phyloP scores from a whole-genome alignment of 495 filamentous ascomycete genomes.

The Penicillium malachiteum region DNA sequence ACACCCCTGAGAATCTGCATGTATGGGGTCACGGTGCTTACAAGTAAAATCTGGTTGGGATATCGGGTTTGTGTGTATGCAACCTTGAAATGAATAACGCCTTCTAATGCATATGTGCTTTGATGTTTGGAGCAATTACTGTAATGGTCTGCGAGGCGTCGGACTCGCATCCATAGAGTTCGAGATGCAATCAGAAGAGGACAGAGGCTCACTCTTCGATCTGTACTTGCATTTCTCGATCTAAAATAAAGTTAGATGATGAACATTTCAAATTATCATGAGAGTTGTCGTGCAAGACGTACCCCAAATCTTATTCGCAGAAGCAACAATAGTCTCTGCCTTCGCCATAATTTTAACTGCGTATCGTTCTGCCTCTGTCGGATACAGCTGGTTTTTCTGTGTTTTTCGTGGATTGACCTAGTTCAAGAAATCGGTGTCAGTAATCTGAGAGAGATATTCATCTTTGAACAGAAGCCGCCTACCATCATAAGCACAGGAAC shows the following conservation, averaged over 20 bases:
- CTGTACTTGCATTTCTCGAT: constrained; percentile 44
- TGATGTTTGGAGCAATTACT: too few relatives aligned
- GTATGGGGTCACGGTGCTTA: too few relatives aligned
- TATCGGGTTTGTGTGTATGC: too few relatives aligned
- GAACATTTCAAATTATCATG: neutral
- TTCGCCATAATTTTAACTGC: constrained; percentile 62
- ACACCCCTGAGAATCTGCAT: too few relatives aligned
- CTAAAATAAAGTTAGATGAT: constrained; percentile 18
- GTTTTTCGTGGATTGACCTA: constrained; percentile 53
- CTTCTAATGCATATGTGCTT: too few relatives aligned
- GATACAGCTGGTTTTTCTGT: constrained; percentile 56
- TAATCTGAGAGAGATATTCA: neutral
- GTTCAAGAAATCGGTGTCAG: neutral
- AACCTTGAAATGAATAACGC: too few relatives aligned
- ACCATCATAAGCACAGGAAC: constrained; percentile 70
- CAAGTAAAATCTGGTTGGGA: too few relatives aligned
- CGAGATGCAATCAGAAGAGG: neutral
- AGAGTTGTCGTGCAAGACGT: constrained; percentile 9
- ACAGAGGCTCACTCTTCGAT: constrained; percentile 35
- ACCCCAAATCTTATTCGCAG: constrained; percentile 75
- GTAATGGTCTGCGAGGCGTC: too few relatives aligned
- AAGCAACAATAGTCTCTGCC: constrained; percentile 66
- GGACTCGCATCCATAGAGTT: too few relatives aligned
- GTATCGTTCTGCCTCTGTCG: constrained; percentile 61
- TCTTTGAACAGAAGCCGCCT: constrained; percentile 11